Percentiles rank a stretch among this genome's conserved stretches.
Conservation (phyloP, 1,284 basidiomycete genomes). For the Anthracocystis walkeri region DNA sequence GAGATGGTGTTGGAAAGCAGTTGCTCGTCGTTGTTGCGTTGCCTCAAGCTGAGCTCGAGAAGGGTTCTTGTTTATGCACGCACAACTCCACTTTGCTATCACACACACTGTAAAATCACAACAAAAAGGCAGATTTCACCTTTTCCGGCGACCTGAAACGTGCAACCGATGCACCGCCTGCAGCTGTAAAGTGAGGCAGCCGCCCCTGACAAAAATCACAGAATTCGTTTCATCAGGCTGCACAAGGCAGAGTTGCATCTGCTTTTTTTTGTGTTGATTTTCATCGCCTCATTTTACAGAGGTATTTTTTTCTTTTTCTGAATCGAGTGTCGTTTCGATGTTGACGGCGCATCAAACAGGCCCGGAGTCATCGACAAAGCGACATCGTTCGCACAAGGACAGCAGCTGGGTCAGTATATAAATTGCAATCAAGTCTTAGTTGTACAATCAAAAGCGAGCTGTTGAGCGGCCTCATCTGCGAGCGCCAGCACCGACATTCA, state of each 20-base stretch:
- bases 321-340: not conserved
- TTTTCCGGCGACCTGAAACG: too few relatives aligned
- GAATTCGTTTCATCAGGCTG: too few relatives aligned
- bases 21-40: too few relatives aligned
- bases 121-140: not conserved
- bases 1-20: not conserved
- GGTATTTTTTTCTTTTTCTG: not conserved
- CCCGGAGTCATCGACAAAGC: too few relatives aligned
- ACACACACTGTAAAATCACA: too few relatives aligned
- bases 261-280: not conserved
- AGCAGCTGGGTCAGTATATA: not conserved
- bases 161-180: too few relatives aligned
- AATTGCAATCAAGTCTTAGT: conserved; percentile 2
- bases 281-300: not conserved
- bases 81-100: conserved; percentile 8
- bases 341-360: not conserved
- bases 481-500: conserved; percentile 30
- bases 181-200: too few relatives aligned
- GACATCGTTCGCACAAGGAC: not conserved
- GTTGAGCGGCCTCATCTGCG: conserved; percentile 11
- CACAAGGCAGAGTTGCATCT: too few relatives aligned
- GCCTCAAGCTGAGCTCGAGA: not conserved
- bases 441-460: not conserved
- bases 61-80: conserved; percentile 8
- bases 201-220: too few relatives aligned